Evolutionary conservation across 2,329 filamentous ascomycete species (phyloP).

Genomic region (Fusarium goolgardi): DNA sequence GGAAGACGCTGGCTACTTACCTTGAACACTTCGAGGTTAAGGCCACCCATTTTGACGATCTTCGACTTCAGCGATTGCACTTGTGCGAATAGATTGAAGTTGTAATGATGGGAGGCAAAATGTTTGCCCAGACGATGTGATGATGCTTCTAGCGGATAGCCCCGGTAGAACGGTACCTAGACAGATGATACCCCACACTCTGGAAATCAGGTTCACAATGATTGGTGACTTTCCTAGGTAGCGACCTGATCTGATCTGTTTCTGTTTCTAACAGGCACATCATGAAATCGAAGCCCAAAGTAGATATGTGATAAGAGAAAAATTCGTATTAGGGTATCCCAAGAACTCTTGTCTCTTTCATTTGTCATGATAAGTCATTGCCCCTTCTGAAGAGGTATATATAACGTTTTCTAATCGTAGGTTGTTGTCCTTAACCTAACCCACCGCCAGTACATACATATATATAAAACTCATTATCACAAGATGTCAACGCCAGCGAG

Average conservation of each 20-base stretch:
- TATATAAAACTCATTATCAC: slow-evolving; percentile 38
- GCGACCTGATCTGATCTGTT: slow-evolving; percentile 6
- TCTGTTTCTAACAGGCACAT: neutral
- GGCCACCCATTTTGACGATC: slow-evolving; percentile 70
- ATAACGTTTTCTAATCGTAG: slow-evolving; percentile 29
- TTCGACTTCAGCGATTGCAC: slow-evolving; percentile 7
- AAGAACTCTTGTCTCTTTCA: neutral
- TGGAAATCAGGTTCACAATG: slow-evolving; percentile 13
- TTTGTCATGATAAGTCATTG: slow-evolving; percentile 19
- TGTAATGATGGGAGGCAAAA: slow-evolving; percentile 34
- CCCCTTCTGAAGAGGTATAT: slow-evolving; percentile 27
- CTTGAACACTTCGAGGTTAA: slow-evolving; percentile 96
- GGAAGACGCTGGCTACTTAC: slow-evolving; percentile 58
- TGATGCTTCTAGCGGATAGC: slow-evolving; percentile 39
- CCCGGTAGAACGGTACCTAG: slow-evolving; percentile 40
- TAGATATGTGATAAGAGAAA: neutral
- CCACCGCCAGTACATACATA: slow-evolving; percentile 32
- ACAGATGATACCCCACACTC: slow-evolving; percentile 25
- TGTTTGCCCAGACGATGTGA: slow-evolving; percentile 27
- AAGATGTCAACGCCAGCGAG: slow-evolving; percentile 48
- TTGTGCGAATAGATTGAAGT: slow-evolving; percentile 16
- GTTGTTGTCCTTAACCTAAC: slow-evolving; percentile 16
- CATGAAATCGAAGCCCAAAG: slow-evolving; percentile 5
- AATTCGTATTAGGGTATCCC: slow-evolving; percentile 7
- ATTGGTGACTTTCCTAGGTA: slow-evolving; percentile 29